Evolutionary conservation across 768 basidiomycete species (phyloP), one percentile per base, ranked within the genome.

Genomic region (Leccinum sublutescens): DNA sequence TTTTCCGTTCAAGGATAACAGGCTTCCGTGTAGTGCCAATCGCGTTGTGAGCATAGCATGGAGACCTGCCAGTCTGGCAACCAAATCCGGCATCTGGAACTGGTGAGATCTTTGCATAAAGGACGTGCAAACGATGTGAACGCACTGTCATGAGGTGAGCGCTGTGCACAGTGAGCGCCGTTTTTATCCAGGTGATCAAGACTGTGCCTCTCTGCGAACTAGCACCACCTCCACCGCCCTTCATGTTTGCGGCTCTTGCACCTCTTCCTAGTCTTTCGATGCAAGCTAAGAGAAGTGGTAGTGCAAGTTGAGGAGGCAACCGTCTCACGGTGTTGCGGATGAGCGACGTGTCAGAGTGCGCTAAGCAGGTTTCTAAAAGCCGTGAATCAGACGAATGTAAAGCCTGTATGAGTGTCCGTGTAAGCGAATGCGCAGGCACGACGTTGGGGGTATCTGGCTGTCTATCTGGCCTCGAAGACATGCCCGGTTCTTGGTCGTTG

Each of bases 391-490:
- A 88, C 1, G 97, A 98, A 72, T 99, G 97, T 27, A 99, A 76
- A 0, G 97, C 96, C 76, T 99, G 97, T 58, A 96, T 91, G 52
- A 99, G 81, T 27, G 96, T 95, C 56, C 94, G 88, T 27, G 96
- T 93, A 59, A 98, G 82, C 0, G 96, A 95, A 63, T 88, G 86
- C 1, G 93, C 86, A 38, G 95, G 91, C 19, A 86, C 78, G 43
- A 80, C 73, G n/a, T 78, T 68, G 8, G 70, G 68, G 12, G 77
- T 76, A 21, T 55, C 68, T 52, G 57, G 64, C 29, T 57, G 57
- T 58, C 52, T 68, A 56, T 64, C 21, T 10, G 54, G 51, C 49
- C 38, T 62, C 23, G 66, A 63, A 53, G 64, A 60, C 50, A 36
- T n/a, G 54, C 66, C 73, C 23, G 79, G 77, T 15, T 78, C 78